Base-by-base conservation (phyloP, 805 yeast genomes). In the Saturnispora bothae region DNA sequence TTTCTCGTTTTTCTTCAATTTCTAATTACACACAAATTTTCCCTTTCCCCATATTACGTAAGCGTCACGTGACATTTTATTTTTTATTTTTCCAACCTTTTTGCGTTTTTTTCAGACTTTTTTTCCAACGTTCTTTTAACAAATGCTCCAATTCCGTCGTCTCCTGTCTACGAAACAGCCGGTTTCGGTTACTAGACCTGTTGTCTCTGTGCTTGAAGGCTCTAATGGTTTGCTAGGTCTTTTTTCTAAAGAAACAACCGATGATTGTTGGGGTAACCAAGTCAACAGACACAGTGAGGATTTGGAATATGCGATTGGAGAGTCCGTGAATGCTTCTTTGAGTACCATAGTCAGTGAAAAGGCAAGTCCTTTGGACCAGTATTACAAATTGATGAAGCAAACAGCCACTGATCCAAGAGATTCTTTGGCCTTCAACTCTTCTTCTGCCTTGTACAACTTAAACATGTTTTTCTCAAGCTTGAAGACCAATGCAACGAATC, bases 261-360 rank as follows among this genome's bases (percentile, higher is more conserved):
- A 66, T 12, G 69, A 64, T 41, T 66, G 71, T 3, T 76, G 78
- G 73, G 65, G 58, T 44, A 59, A 64, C 17, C 65, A 75, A 48
- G 61, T 67, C 3, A 54, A 57, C 3, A 25, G 43, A 7, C 64
- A 66, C 36, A 57, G 66, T 5, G 58, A 55, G 4, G 60, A 60
- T 18, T 54, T 75, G 38, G 69, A 71, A 48, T 50, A 52, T 16
- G 59, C 54, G 14, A 52, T 64, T 4, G 45, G 47, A 3, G 48
- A 57, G 42, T 54, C 62, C 5, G 25, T 31, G 15, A 37, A 37
- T 20, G 40, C 35, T 21, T 22, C 23, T 13, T 27, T 37, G 7
- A 14, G 18, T 13, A 5, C 9, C 1, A 31, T 32, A 26, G 19
- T 37, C 15, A 16, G 30, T 12, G 29, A 37, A 14, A 31, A 31